Percentiles rank a stretch among this genome's conserved stretches.
These are phyloP conservation scores for Daldinia bambusicola DNA, from an alignment of 495 filamentous ascomycete genomes.

Conservation along the genomic window DNA sequence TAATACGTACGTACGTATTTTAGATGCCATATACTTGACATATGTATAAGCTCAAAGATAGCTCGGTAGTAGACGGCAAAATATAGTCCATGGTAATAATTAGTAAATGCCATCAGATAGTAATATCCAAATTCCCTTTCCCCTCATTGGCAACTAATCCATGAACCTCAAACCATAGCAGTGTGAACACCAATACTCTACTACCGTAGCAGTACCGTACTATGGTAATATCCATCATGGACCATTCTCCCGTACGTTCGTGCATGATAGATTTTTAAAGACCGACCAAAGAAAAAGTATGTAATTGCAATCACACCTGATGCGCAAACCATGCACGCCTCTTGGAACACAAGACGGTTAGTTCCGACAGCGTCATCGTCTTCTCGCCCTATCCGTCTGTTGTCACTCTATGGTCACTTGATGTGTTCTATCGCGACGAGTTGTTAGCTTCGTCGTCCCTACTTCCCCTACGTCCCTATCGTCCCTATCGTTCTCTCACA, in stretches of 20 bases:
- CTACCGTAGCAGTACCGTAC: slow-evolving; percentile 38
- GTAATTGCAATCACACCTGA: slow-evolving; percentile 43
- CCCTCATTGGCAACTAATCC: slow-evolving; percentile 38
- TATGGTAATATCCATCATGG: slow-evolving; percentile 28
- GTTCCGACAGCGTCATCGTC: slow-evolving; percentile 27
- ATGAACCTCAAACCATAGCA: slow-evolving; percentile 45
- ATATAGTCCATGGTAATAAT: not conserved
- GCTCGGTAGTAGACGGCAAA: not conserved
- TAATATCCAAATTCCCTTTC: slow-evolving; percentile 15
- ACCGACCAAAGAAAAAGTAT: slow-evolving; percentile 22
- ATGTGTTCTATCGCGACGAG: slow-evolving; percentile 17
- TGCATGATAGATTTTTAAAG: slow-evolving; percentile 19
- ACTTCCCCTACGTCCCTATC: not conserved
- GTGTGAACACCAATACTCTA: slow-evolving; percentile 42
- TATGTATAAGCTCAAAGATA: not conserved
- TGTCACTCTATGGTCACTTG: slow-evolving; percentile 34
- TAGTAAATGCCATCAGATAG: not conserved
- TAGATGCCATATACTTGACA: slow-evolving; percentile 11
- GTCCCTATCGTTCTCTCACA: slow-evolving; percentile 1
- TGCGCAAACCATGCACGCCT: slow-evolving; percentile 41
- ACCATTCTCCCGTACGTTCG: slow-evolving; percentile 19
- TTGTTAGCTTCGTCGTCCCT: slow-evolving; percentile 16
- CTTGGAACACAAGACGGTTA: slow-evolving; percentile 41
- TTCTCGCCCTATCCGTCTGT: slow-evolving; percentile 18
- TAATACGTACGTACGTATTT: slow-evolving; percentile 11